phyloP scores from a whole-genome alignment of 2,329 filamentous ascomycete genomes.

The Penicillium nordicum region DNA sequence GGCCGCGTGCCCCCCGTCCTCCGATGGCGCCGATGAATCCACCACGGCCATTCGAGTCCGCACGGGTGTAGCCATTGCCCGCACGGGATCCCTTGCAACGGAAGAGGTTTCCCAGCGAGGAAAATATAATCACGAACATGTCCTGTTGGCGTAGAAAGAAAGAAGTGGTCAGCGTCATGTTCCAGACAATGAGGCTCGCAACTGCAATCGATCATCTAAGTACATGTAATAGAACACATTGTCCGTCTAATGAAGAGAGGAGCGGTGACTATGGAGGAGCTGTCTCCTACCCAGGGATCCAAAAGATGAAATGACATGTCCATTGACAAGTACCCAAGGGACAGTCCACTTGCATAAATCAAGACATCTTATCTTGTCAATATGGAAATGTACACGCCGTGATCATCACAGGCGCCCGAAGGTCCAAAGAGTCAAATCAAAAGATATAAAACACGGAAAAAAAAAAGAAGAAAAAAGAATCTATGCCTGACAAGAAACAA shows the following conservation, averaged over 20 bases:
- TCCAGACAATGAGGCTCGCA: constrained; percentile 1
- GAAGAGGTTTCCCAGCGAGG: constrained; percentile 42
- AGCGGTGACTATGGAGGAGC: constrained; percentile 5
- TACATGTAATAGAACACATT: neutral
- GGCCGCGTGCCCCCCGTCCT: constrained; percentile 24
- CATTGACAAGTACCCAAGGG: neutral
- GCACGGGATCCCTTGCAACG: constrained; percentile 34
- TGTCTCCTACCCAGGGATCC: neutral
- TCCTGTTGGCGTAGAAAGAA: constrained; percentile 35
- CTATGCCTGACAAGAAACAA: neutral
- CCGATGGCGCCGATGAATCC: constrained; percentile 38
- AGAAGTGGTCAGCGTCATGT: constrained; percentile 15
- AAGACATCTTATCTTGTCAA: constrained; percentile 1
- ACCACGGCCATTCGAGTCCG: constrained; percentile 25
- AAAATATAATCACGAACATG: constrained; percentile 47
- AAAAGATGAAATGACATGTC: neutral
- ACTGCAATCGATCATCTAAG: neutral
- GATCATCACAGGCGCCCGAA: constrained; percentile 5
- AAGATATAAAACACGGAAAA: neutral
- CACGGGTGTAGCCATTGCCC: constrained; percentile 32
- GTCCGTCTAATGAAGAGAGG: neutral
- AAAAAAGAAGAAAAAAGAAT: neutral
- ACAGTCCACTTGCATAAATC: constrained; percentile 1
- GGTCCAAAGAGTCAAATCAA: neutral
- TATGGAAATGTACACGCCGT: constrained; percentile 11